These are phyloP conservation scores for Mollisiaceae sp. DNA, from an alignment of 2,329 filamentous ascomycete species.

Conservation along the genomic window DNA sequence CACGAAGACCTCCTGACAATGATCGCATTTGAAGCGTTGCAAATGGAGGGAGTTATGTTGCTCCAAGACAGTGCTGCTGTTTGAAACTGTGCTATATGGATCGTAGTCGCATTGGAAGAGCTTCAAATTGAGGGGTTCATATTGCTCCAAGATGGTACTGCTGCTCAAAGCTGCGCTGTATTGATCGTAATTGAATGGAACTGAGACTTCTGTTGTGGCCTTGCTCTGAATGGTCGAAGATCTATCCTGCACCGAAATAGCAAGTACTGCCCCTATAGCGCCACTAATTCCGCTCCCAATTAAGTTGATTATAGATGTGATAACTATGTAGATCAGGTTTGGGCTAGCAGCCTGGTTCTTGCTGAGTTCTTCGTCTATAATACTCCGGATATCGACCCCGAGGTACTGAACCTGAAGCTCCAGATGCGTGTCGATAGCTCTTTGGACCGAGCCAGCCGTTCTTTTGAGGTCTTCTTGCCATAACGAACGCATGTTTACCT, in stretches of 20 bases:
- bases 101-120: no score
- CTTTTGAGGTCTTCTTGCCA: not conserved
- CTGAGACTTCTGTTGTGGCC: no score
- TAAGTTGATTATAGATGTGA: not conserved
- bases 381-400: not conserved
- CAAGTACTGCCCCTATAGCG: not conserved
- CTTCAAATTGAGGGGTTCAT: no score
- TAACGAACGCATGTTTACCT: not conserved
- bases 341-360: not conserved
- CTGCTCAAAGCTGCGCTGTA: no score
- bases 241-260: not conserved
- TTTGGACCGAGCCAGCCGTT: not conserved
- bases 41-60: no score
- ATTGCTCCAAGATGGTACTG: no score
- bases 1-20: no score
- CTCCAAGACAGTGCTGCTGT: no score
- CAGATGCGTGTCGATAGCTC: not conserved
- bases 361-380: not conserved
- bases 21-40: no score
- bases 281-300: not conserved
- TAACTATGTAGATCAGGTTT: not conserved
- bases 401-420: slow-evolving; percentile 4
- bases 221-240: no score
- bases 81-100: no score
- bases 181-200: no score